Percentiles rank a stretch among this genome's conserved stretches.
Conservation (phyloP, 2,329 filamentous ascomycete species). For the Pestalotiopsis sp. region DNA sequence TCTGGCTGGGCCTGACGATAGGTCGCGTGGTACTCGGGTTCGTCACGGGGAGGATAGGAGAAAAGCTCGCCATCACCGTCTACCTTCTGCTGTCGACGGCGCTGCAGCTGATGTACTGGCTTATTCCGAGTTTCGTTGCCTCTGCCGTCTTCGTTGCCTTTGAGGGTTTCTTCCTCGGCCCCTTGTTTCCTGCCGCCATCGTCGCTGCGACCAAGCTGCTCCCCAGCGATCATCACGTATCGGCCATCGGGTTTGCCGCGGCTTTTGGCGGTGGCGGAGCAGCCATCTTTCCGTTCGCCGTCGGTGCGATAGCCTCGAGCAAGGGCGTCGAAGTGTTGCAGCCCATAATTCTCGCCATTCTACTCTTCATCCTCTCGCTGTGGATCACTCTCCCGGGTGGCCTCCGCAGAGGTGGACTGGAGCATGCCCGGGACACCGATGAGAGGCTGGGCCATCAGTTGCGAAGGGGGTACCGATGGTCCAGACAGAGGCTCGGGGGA, state of each 20-base stretch:
- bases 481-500: background rate
- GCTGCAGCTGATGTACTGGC: conserved; percentile 77
- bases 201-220: conserved; percentile 75
- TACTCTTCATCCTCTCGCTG: conserved; percentile 45
- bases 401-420: conserved; percentile 40
- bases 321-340: conserved; percentile 60
- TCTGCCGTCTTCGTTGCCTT: conserved; percentile 72
- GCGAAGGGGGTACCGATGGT: conserved; percentile 8
- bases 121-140: conserved; percentile 75
- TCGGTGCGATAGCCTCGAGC: conserved; percentile 67
- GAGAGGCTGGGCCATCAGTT: conserved; percentile 35
- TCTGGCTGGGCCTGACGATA: conserved; percentile 81
- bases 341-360: conserved; percentile 53
- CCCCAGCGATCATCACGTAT: conserved; percentile 73
- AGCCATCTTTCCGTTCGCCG: conserved; percentile 66
- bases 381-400: conserved; percentile 49
- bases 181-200: conserved; percentile 76
- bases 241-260: conserved; percentile 78
- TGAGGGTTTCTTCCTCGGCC: conserved; percentile 79
- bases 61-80: conserved; percentile 63
- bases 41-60: conserved; percentile 72
- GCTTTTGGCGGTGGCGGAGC: conserved; percentile 77
- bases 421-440: conserved; percentile 39
- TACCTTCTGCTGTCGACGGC: conserved; percentile 68
- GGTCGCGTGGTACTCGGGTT: conserved; percentile 76